Evolutionary conservation across 2,329 filamentous ascomycete species (phyloP), one percentile per base, ranked within the genome.

Genomic region (Diaporthe aspalathi): DNA sequence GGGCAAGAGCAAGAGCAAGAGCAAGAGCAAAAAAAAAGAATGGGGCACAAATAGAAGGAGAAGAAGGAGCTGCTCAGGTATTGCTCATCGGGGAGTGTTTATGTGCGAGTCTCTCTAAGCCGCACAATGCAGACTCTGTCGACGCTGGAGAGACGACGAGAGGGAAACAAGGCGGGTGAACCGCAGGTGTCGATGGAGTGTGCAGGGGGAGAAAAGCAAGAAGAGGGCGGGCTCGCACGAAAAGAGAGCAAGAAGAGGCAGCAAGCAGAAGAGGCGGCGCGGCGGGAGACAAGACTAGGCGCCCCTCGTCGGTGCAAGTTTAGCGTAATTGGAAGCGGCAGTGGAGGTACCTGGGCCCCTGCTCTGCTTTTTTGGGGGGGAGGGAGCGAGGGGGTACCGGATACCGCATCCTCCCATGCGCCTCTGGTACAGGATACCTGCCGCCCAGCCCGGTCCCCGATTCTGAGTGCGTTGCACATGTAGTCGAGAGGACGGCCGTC

Each of bases 321-420:
- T 72, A 72, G 71, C 71, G 71, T 66, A 65, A 70, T 70, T 57
- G 70, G 71, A 67, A 70, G 68, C 71, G 71, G 65, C 68, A 70
- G 38, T 52, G 56, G 45, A 67, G 66, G 71, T 72, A 72, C 71
- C 53, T 60, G 38, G 60, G 45, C 53, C 67, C 47, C 62, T 62
- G 52, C 53, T 45, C 50, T 57, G 70, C 49, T 60, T n/a, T n/a
- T n/a, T n/a, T n/a, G n/a, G n/a, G n/a, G n/a, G n/a, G n/a, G n/a
- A n/a, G n/a, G n/a, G n/a, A n/a, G n/a, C n/a, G n/a, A n/a, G 32
- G 45, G 67, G 27, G 56, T 53, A 40, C 56, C 38, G 50, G 35
- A 45, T 70, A 65, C 54, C 56, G 53, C 24, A 56, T 53, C 43
- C 24, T 11, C 16, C 27, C 40, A 32, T 47, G 57, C 40, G 32